Conservation (phyloP, 345 rosid species). For the Carallia pectinifolia region DNA sequence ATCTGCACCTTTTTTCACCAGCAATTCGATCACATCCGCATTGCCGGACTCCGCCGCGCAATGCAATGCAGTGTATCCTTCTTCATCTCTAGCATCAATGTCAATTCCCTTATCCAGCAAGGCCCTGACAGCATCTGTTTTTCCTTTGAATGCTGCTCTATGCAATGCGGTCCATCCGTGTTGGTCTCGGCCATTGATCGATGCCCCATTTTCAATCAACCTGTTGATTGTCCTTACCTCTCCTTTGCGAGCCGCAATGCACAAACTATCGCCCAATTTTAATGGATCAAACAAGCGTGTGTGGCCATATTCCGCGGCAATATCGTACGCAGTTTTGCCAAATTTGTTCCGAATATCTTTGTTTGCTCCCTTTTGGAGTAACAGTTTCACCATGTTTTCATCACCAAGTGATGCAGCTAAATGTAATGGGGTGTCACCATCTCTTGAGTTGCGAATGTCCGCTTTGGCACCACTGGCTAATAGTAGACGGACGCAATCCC, state of each 20-base stretch:
- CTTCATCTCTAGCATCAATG: constrained; percentile 50
- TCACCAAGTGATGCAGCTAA: constrained; percentile 49
- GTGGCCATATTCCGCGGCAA: constrained; percentile 54
- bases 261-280: constrained; percentile 49
- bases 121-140: constrained; percentile 31
- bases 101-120: constrained; percentile 55
- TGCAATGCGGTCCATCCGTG: constrained; percentile 72
- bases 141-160: constrained; percentile 60
- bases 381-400: constrained; percentile 47
- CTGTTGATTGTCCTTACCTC: constrained; percentile 36
- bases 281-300: constrained; percentile 44
- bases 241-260: constrained; percentile 54
- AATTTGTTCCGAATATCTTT: constrained; percentile 42
- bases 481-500: constrained; percentile 46
- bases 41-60: constrained; percentile 63
- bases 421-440: constrained; percentile 56
- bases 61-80: constrained; percentile 66
- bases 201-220: constrained; percentile 50
- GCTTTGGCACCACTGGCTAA: constrained; percentile 45
- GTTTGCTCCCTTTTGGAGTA: constrained; percentile 51
- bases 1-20: constrained; percentile 56
- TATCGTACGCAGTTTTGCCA: constrained; percentile 47
- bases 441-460: constrained; percentile 22
- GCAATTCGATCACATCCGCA: constrained; percentile 45
- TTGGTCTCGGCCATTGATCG: constrained; percentile 48